Evolutionary conservation across 805 yeast species (phyloP).

Genomic region (Ascoidea tarda): DNA sequence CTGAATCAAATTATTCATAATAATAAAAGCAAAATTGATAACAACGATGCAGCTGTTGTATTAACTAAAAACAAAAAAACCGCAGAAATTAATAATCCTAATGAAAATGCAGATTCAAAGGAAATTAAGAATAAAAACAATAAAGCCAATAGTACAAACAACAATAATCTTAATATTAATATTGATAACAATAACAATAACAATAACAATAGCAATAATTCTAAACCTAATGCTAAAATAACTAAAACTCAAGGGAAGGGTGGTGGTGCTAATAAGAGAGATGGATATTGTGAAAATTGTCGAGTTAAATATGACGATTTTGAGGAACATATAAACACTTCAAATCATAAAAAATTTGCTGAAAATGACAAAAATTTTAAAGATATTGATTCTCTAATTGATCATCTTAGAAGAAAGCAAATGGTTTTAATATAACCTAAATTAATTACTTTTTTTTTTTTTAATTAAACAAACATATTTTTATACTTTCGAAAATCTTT

Average conservation of each 20-base stretch:
- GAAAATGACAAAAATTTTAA: slow-evolving; percentile 52
- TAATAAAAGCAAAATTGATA: too few relatives aligned
- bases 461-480: too few relatives aligned
- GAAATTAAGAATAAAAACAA: slow-evolving; percentile 8
- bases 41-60: too few relatives aligned
- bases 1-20: too few relatives aligned
- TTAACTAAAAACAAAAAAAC: not conserved
- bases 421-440: too few relatives aligned
- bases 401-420: too few relatives aligned
- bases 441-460: too few relatives aligned
- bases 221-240: slow-evolving; percentile 4
- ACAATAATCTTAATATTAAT: slow-evolving; percentile 7
- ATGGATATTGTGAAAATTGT: slow-evolving; percentile 94
- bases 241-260: slow-evolving; percentile 9
- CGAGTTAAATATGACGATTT: slow-evolving; percentile 69
- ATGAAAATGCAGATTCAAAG: not conserved
- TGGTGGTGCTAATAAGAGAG: slow-evolving; percentile 17
- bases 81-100: not conserved
- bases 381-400: slow-evolving; percentile 62
- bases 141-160: slow-evolving; percentile 15
- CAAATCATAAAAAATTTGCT: slow-evolving; percentile 71
- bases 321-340: slow-evolving; percentile 57
- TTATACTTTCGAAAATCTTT: too few relatives aligned
- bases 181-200: not conserved
- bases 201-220: not conserved